Base-by-base conservation (phyloP, 495 filamentous ascomycete genomes). In the Neurospora hispaniola region DNA sequence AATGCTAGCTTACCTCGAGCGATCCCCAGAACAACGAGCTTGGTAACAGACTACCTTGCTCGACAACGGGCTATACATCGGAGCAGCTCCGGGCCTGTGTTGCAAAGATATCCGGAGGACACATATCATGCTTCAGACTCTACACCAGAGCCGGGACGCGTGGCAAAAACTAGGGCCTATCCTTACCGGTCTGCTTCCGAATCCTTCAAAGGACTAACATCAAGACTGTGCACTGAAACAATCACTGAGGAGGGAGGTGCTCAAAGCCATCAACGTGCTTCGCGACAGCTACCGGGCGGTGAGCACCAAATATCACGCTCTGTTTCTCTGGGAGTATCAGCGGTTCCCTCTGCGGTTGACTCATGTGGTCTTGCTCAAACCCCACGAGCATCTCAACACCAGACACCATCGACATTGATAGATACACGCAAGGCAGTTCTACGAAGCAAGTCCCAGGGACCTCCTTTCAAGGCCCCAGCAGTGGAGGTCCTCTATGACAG, bases 361-460 rank as follows among this genome's bases (percentile, higher is more conserved):
- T 23, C 70, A n/a, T 43, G 12, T 66, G 75, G 48, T 42, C 77
- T 62, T 78, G 75, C 79, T 70, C 78, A 79, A 62, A 70, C 80
- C 54, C 54, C 59, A 73, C 82, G 14, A 79, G 82, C 0, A 62
- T 62, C 39, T 79, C 83, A 80, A 84, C 43, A 71, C 79, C 16
- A 79, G 83, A 39, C 78, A 80, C 6, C 83, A 85, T 62, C 23
- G 71, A 92, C 89, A 5, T 81, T 92, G 1, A 84, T 92, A n/a
- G 86, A 86, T 18, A 85, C 88, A 77, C 87, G 91, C 35, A 88
- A 92, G 59, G 84, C 78, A 69, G 83, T 90, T 59, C 78, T 92
- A 18, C 86, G 87, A 27, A 88, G 81, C 74, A 87, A 86, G 73
- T 81, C 82, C 41, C 78, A 77, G 68, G 44, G 74, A 73, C 69